Base-by-base conservation (phyloP, 495 filamentous ascomycete genomes). In the Evernia prunastri region DNA sequence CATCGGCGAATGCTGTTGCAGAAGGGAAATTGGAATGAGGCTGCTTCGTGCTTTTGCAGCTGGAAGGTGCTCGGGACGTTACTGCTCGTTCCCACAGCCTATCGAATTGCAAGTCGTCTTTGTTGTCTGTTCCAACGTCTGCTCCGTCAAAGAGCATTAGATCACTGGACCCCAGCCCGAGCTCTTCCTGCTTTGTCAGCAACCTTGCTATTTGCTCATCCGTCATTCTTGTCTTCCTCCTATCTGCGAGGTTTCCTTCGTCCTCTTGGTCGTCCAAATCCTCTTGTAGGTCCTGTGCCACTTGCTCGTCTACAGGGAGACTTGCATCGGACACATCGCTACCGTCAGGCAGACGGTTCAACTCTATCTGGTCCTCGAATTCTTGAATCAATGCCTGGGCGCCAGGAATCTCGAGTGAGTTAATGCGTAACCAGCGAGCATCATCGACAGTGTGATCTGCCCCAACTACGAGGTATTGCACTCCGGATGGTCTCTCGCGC, bases 1-100 rank as follows among this genome's bases (percentile, higher is more conserved):
- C 84, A 69, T 92, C 86, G 0, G 87, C 88, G 63, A 92, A 82
- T 17, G 79, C 74, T 20, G 77, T 79, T 18, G 86, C 87, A 47
- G 81, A 84, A 35, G 86, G 81, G 63, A 85, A 88, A 65, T 69
- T 67, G 11, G 40, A 45, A 33, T 8, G 49, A 54, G 39, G 25
- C 17, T 40, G 36, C 17, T 59, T 67, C 61, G 40, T 67, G 37
- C 39, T 49, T 45, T 63, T 63, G 10, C 59, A 47, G 51, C 29
- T 66, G 36, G 18, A 37, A 23, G 60, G 35, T 23, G 20, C 18
- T 43, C 25, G 57, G 42, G 36, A 49, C 18, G 35, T 35, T 20
- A 65, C 60, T 57, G 45, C 61, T 35, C 47, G 67, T 39, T 73
- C 70, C 61, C 65, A 54, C 29, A 37, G 47, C 17, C 36, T 63